Percentiles rank a stretch among this genome's conserved stretches.
Evolutionary conservation across 2,329 filamentous ascomycete genomes (phyloP).

Genomic region (Alternaria sp.): DNA sequence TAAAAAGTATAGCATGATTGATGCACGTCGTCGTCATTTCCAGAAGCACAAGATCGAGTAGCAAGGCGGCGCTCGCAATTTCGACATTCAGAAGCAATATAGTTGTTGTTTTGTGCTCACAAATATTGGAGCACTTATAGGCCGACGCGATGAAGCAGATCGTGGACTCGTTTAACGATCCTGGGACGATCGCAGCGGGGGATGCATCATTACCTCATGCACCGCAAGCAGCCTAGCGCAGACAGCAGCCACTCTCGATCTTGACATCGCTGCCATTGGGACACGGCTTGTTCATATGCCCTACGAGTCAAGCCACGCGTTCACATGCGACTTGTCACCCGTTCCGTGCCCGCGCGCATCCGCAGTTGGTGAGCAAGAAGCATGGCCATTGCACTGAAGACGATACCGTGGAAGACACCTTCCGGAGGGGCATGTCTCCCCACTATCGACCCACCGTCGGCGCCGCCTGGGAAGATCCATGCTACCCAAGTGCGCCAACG

Average conservation of each 20-base stretch:
- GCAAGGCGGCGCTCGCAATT: not conserved
- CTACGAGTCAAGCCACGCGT: slow-evolving; percentile 1
- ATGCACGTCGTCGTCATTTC: not conserved
- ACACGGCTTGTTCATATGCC: not conserved
- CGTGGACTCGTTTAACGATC: slow-evolving; percentile 10
- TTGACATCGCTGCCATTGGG: not conserved
- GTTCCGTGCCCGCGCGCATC: not conserved
- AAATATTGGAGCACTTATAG: not conserved
- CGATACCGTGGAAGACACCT: not conserved
- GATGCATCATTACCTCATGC: not conserved
- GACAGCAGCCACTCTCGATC: not conserved
- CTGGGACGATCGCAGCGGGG: slow-evolving; percentile 9
- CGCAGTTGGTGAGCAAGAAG: not conserved
- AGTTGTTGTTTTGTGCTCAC: not conserved
- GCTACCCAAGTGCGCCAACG: slow-evolving; percentile 14
- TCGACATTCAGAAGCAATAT: not conserved
- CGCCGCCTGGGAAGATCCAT: slow-evolving; percentile 18
- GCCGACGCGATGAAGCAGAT: slow-evolving; percentile 4
- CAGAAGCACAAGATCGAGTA: not conserved
- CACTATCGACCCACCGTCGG: slow-evolving; percentile 22
- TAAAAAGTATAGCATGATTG: not conserved
- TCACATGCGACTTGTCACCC: not conserved
- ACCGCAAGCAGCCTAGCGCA: slow-evolving; percentile 7
- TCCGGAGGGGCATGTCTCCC: slow-evolving; percentile 14
- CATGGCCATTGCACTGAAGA: not conserved